Conservation (phyloP, 208 protist species). For the Leishmania guyanensis region DNA sequence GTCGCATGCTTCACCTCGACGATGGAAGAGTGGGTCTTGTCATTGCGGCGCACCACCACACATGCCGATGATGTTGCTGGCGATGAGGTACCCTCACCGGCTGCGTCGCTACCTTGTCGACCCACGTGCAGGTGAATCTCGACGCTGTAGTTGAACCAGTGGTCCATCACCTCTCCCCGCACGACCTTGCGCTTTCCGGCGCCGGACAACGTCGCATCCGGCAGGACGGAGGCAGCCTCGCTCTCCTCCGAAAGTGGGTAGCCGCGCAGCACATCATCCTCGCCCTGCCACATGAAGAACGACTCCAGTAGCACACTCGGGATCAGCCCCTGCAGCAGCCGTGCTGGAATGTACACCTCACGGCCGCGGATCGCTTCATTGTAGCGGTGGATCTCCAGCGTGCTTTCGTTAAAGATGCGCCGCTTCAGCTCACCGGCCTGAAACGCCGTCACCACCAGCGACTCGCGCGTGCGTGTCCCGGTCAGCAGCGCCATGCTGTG, state of each 20-base stretch:
- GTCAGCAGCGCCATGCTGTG: constrained; percentile 59
- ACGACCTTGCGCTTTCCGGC: constrained; percentile 1
- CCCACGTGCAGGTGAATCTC: constrained; percentile 44
- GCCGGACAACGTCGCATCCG: constrained; percentile 6
- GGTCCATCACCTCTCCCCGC: constrained; percentile 35
- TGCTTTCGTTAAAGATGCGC: constrained; percentile 54
- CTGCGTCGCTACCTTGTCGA: background rate
- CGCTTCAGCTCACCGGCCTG: constrained; percentile 68
- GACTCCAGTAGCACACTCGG: constrained; percentile 76
- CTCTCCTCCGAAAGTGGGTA: constrained; percentile 44
- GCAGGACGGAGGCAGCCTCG: constrained; percentile 21
- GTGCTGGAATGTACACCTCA: constrained; percentile 75
- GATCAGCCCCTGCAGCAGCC: constrained; percentile 78
- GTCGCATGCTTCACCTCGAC: background rate
- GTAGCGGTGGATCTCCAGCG: constrained; percentile 77
- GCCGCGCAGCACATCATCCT: constrained; percentile 78
- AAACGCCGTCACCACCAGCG: constrained; percentile 45
- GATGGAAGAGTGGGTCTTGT: constrained; percentile 38
- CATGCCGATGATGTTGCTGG: constrained; percentile 13
- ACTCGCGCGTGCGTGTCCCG: constrained; percentile 33
- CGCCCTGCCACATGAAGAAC: constrained; percentile 84
- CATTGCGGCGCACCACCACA: constrained; percentile 36
- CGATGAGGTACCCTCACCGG: background rate
- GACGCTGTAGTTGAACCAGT: constrained; percentile 76
- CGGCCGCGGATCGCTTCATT: constrained; percentile 47